Base-by-base conservation (phyloP, 495 filamentous ascomycete genomes). In the Ramalina peruviana region DNA sequence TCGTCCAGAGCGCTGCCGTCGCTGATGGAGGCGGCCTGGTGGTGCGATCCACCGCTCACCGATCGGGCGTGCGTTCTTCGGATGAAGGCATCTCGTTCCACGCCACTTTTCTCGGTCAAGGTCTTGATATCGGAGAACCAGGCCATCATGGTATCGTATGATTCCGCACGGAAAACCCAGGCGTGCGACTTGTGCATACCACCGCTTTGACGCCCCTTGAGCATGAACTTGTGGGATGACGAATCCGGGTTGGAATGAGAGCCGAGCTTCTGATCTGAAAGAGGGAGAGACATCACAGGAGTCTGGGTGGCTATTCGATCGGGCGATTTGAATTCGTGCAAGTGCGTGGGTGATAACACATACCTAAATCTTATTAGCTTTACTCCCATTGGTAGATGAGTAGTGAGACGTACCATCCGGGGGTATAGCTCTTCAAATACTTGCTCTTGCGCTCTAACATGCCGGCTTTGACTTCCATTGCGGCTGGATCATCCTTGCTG, bases 401-500 rank as follows among this genome's bases (percentile, higher is more conserved):
- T 46, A 49, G 44, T 46, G 21, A 21, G 60, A 67, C 81, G 66
- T 72, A 93, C 92, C 92, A 98, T 65, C 92, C 92, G 21, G 90
- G 84, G 3, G 89, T 89, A 64, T 95, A 98, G 60, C 88, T 95
- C 75, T 97, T 98, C 39, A 98, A 70, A 63, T 97, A 98, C 62
- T 97, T 98, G 74, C 85, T 93, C 77, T 96, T 98, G 43, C 92
- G 82, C 70, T 98, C 92, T 47, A 98, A 71, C 68, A 94, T 81
- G 1, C 92, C 92, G 6, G 85, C 84, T 43, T 86, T 74, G 33
- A 98, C 81, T 60, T 95, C 92, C 48, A 82, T 78, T 30, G 86
- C 87, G 37, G 88, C 82, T 46, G 84, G 83, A 62, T 95, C 86
- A 59, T 94, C 78, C 57, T 83, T 83, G 15, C 92, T 92, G n/a